Conservation (phyloP, 345 rosid species). For the Gossypioides kirkii region DNA sequence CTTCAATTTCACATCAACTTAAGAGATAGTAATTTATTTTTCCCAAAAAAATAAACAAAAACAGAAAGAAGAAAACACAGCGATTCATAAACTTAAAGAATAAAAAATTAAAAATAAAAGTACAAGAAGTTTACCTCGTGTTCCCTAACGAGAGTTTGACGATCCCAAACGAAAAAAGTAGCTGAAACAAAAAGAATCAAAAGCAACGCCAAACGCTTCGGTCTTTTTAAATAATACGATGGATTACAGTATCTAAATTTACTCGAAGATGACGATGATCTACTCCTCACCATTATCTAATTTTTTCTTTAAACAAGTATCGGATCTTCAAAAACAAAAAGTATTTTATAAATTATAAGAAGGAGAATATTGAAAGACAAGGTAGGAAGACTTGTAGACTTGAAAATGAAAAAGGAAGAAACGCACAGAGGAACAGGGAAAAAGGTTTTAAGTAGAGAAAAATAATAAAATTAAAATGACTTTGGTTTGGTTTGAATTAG, state of each 20-base stretch:
- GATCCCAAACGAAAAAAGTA: constrained; percentile 60
- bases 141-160: constrained; percentile 61
- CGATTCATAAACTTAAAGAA: not conserved
- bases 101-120: not conserved
- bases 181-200: constrained; percentile 47
- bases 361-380: not conserved
- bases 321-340: not conserved
- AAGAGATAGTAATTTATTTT: not conserved
- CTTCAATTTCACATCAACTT: not conserved
- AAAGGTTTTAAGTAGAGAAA: not conserved
- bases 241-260: constrained; percentile 53
- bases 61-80: not conserved
- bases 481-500: no score
- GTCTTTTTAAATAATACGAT: constrained; percentile 57
- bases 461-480: not conserved
- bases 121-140: constrained; percentile 35
- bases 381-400: not conserved
- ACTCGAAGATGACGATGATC: constrained; percentile 41
- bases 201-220: constrained; percentile 56
- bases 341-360: not conserved
- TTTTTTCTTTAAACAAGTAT: not conserved
- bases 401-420: not conserved
- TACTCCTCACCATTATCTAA: constrained; percentile 23
- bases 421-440: not conserved
- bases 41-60: no score